phyloP scores from a whole-genome alignment of 2,329 filamentous ascomycete genomes.

The Helotiales sp. region DNA sequence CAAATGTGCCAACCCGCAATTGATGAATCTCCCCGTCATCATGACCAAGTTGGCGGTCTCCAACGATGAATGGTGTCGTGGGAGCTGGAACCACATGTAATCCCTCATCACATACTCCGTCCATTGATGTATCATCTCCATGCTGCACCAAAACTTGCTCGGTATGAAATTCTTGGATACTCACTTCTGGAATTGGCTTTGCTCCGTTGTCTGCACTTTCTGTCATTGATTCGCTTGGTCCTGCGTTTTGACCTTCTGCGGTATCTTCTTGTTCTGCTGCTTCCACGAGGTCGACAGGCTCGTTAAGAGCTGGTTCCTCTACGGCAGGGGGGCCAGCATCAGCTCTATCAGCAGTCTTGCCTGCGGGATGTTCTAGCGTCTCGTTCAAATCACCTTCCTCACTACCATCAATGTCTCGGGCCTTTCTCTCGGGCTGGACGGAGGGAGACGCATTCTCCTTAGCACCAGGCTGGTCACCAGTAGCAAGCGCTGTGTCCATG shows the following conservation, averaged over 20 bases:
- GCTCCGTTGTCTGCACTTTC: background rate
- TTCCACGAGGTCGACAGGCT: background rate
- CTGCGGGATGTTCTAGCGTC: background rate
- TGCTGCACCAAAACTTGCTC: background rate
- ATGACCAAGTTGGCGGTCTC: constrained; percentile 17
- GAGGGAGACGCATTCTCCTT: background rate
- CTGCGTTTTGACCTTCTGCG: background rate
- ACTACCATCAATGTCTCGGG: background rate
- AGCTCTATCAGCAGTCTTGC: background rate
- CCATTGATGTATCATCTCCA: background rate
- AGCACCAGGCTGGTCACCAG: background rate
- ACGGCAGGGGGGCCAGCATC: background rate
- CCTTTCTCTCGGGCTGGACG: background rate
- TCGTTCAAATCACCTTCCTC: background rate
- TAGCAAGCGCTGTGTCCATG: background rate
- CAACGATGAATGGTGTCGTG: constrained; percentile 18
- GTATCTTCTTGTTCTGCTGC: background rate
- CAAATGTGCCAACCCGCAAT: constrained; percentile 7
- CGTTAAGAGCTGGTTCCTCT: background rate
- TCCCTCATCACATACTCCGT: background rate
- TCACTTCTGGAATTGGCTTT: background rate
- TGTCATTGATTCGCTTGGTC: background rate
- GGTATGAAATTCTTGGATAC: background rate
- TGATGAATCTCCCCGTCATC: constrained; percentile 7
- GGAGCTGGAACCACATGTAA: constrained; percentile 1